Percentiles rank a stretch among this genome's conserved stretches.
These are phyloP conservation scores for Quercus lobata DNA, from an alignment of 331 rosid species.

Conservation along the genomic window DNA sequence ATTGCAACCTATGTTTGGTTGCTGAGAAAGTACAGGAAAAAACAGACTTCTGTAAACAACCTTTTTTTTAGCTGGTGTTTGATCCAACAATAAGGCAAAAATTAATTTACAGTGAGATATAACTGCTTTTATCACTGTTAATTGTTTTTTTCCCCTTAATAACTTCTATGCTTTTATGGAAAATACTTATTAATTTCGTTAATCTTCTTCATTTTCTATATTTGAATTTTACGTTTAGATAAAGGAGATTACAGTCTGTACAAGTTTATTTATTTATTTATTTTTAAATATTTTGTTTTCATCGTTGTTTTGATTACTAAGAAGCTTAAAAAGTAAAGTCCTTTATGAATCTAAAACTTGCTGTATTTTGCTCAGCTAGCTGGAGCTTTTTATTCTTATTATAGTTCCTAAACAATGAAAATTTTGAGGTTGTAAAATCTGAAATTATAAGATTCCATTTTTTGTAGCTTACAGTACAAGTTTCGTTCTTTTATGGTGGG, in stretches of 20 bases:
- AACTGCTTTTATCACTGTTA: neutral
- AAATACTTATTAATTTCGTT: neutral
- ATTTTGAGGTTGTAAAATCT: too few relatives aligned
- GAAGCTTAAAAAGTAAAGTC: too few relatives aligned
- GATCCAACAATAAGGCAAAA: neutral
- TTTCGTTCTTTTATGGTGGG: too few relatives aligned
- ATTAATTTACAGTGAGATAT: neutral
- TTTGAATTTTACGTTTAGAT: neutral
- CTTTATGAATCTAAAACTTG: too few relatives aligned
- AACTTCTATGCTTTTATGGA: neutral
- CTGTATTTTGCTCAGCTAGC: too few relatives aligned
- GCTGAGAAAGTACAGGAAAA: neutral
- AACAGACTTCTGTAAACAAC: neutral
- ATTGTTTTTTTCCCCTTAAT: neutral
- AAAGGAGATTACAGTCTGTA: neutral
- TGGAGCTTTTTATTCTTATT: too few relatives aligned
- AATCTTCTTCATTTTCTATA: neutral
- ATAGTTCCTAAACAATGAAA: too few relatives aligned
- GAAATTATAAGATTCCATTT: too few relatives aligned
- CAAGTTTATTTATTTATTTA: too few relatives aligned
- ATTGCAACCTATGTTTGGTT: neutral
- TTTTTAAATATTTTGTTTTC: too few relatives aligned
- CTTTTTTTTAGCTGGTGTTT: neutral
- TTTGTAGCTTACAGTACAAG: too few relatives aligned
- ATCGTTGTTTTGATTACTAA: too few relatives aligned